Percentiles rank a stretch among this genome's conserved stretches.
phyloP scores from a whole-genome alignment of 2,329 filamentous ascomycete genomes.

The Clonostachys sp. region DNA sequence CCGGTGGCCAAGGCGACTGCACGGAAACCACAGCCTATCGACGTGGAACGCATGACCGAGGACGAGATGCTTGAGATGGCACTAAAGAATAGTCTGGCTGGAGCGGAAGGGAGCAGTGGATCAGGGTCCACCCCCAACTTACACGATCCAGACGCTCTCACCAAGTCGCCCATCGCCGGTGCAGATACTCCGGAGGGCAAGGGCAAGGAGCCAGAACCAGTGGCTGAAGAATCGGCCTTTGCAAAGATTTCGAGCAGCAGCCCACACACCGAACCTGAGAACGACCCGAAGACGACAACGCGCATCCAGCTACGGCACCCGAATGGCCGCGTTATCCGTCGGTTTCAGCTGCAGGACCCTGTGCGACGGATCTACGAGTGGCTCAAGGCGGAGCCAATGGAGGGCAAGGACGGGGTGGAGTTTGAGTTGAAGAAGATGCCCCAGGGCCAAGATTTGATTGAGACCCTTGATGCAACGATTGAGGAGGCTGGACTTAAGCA shows the following conservation, averaged over 20 bases:
- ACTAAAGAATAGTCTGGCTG: slow-evolving; percentile 76
- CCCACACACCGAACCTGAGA: slow-evolving; percentile 74
- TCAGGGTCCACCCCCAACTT: slow-evolving; percentile 44
- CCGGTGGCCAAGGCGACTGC: slow-evolving; percentile 68
- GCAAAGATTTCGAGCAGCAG: slow-evolving; percentile 64
- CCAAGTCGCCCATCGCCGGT: slow-evolving; percentile 51
- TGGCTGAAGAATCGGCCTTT: slow-evolving; percentile 45
- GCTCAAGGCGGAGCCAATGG: slow-evolving; percentile 84
- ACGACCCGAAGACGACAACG: slow-evolving; percentile 68
- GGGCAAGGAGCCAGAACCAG: slow-evolving; percentile 30
- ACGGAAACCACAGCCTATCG: slow-evolving; percentile 63
- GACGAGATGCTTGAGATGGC: slow-evolving; percentile 97
- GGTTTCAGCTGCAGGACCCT: slow-evolving; percentile 72
- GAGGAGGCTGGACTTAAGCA: slow-evolving; percentile 83
- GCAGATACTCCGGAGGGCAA: slow-evolving; percentile 39
- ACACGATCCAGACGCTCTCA: slow-evolving; percentile 83
- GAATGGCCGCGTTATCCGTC: slow-evolving; percentile 76
- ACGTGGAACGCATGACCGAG: slow-evolving; percentile 87
- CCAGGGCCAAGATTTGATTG: slow-evolving; percentile 75
- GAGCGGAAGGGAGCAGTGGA: slow-evolving; percentile 21
- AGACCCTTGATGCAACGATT: slow-evolving; percentile 68
- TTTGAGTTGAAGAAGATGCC: slow-evolving; percentile 88
- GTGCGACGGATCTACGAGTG: slow-evolving; percentile 90
- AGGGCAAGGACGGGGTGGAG: slow-evolving; percentile 69
- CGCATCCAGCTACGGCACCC: slow-evolving; percentile 91